Conservation (phyloP, 1,284 basidiomycete genomes). For the Cryptococcus sp. region DNA sequence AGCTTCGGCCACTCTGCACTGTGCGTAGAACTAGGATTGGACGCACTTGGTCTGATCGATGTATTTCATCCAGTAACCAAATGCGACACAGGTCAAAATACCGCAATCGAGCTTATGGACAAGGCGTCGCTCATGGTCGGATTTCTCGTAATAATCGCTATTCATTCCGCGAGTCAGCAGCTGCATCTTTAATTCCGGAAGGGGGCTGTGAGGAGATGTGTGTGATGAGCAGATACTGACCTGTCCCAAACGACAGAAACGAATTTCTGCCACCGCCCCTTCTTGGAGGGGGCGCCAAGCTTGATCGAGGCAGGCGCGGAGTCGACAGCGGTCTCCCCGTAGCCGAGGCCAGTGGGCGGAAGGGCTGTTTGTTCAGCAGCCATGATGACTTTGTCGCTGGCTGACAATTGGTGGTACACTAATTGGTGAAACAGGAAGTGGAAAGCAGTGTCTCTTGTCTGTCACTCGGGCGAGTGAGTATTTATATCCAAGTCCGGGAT, state of each 20-base stretch:
- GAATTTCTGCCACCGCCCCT: conserved; percentile 4
- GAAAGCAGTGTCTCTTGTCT: too few species aligned
- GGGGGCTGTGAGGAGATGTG: not conserved
- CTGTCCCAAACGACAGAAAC: conserved; percentile 10
- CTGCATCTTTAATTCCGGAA: too few species aligned
- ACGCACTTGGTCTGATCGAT: conserved; percentile 31
- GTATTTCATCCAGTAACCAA: conserved; percentile 26
- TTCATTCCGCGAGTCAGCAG: not conserved
- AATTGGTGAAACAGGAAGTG: too few species aligned
- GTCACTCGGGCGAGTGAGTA: too few species aligned
- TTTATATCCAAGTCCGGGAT: too few species aligned
- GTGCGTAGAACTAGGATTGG: not conserved
- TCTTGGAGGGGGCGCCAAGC: not conserved
- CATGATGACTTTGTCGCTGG: not conserved
- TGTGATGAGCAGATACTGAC: not conserved
- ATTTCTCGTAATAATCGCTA: conserved; percentile 18
- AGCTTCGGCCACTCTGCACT: not conserved
- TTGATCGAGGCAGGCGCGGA: not conserved
- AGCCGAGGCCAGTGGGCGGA: not conserved
- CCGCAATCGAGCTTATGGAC: conserved; percentile 20
- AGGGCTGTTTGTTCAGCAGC: not conserved
- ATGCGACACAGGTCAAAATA: conserved; percentile 10
- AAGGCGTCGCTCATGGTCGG: conserved; percentile 15
- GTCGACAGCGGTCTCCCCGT: not conserved
- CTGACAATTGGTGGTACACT: too few species aligned